Conservation (phyloP, 192 early-diverging fungal species). For the Helicostylum pulchrum region DNA sequence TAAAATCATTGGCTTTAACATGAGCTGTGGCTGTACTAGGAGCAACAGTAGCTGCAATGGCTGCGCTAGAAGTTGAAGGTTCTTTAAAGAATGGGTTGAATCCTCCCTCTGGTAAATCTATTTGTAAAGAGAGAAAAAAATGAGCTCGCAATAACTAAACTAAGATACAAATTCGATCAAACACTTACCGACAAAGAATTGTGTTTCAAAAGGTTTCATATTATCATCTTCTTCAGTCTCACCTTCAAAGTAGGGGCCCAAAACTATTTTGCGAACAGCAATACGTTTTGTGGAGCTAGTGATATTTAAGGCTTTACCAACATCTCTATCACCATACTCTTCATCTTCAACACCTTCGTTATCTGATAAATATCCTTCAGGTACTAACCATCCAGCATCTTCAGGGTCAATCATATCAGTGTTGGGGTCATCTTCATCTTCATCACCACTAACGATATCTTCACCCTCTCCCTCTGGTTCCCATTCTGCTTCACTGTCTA, state of each 20-base stretch:
- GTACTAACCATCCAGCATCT: conserved; percentile 74
- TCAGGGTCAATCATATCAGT: conserved; percentile 27
- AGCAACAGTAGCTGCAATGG: background rate
- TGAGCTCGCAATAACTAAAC: background rate
- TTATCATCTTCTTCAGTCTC: conserved; percentile 3
- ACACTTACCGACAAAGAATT: conserved; percentile 14
- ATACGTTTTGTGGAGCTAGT: background rate
- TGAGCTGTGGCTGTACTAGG: background rate
- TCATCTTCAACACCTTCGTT: conserved; percentile 54
- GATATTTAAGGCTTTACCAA: background rate
- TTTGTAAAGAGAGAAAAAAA: background rate
- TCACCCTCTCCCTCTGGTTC: conserved; percentile 88
- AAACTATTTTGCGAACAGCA: conserved; percentile 11
- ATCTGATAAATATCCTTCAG: conserved; percentile 84
- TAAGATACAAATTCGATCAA: background rate
- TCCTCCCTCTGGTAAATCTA: conserved; percentile 2
- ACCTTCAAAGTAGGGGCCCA: conserved; percentile 24
- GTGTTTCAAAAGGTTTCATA: conserved; percentile 16
- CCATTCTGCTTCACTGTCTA: conserved; percentile 92
- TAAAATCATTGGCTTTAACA: background rate
- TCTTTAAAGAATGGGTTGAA: conserved; percentile 23
- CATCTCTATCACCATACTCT: conserved; percentile 16
- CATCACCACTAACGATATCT: conserved; percentile 75
- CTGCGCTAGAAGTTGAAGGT: background rate
- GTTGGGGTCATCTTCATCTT: conserved; percentile 60